A percentile compares a stretch with the other conserved stretches of the same genome.
phyloP scores from a whole-genome alignment of 1,284 basidiomycete species.

The Pterulicium gracile region DNA sequence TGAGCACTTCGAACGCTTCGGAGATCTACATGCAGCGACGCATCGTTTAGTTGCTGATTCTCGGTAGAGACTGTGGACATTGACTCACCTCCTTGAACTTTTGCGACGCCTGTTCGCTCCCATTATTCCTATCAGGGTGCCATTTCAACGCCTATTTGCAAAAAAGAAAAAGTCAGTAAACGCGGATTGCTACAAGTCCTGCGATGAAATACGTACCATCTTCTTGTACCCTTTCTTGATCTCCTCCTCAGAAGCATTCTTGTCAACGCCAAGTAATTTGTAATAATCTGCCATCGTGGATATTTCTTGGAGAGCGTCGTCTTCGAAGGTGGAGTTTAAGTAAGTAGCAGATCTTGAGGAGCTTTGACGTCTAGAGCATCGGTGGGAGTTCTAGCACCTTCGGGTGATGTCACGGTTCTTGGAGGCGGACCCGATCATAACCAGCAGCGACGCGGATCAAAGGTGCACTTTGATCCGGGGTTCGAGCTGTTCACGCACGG shows the following conservation, averaged over 20 bases:
- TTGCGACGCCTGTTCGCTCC: conserved; percentile 73
- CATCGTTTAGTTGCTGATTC: conserved; percentile 1
- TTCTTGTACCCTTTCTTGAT: conserved; percentile 83
- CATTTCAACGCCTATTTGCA: conserved; percentile 81
- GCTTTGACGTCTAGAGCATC: background rate
- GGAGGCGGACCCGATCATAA: too few species aligned
- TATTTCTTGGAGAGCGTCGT: conserved; percentile 4
- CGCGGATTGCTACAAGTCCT: conserved; percentile 33
- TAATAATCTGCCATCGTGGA: conserved; percentile 75
- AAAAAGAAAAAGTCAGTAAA: conserved; percentile 7
- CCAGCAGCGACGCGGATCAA: too few species aligned
- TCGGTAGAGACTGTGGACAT: too few species aligned
- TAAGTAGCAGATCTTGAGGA: background rate
- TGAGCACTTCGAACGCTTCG: conserved; percentile 95
- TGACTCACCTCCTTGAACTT: conserved; percentile 85
- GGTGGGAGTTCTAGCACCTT: conserved; percentile 21
- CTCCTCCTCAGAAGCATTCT: conserved; percentile 69
- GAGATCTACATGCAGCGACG: conserved; percentile 72
- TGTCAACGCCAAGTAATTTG: conserved; percentile 65
- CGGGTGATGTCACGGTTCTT: conserved; percentile 4
- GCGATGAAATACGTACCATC: conserved; percentile 34
- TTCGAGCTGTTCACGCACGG: too few species aligned
- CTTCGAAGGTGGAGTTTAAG: conserved; percentile 8
- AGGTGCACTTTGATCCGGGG: too few species aligned
- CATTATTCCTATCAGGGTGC: conserved; percentile 86